These are phyloP conservation scores for Anisodus tanguticus DNA, from an alignment of 257 asterid genomes.

Conservation along the genomic window DNA sequence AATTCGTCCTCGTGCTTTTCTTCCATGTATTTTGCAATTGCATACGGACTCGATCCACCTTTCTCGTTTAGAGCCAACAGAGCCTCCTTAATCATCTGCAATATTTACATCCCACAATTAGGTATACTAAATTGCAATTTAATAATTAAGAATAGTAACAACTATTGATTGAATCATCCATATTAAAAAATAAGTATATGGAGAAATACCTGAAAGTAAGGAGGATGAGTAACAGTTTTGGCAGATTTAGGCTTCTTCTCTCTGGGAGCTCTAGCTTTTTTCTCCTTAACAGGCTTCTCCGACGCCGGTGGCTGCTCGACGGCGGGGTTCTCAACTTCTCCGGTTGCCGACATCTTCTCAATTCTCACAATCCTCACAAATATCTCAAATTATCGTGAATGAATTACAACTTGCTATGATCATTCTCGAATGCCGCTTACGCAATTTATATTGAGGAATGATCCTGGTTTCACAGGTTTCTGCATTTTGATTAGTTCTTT, in stretches of 20 bases:
- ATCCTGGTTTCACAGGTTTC: conserved; percentile 25
- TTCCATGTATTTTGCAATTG: conserved; percentile 74
- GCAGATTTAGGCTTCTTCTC: conserved; percentile 55
- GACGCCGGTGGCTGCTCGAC: conserved; percentile 38
- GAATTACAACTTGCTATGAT: not conserved
- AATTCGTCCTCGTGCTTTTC: conserved; percentile 63
- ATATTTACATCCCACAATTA: not conserved
- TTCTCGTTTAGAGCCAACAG: conserved; percentile 58
- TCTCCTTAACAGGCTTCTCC: conserved; percentile 51
- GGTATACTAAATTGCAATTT: no score
- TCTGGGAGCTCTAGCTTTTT: conserved; percentile 53
- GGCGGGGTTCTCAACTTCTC: conserved; percentile 40
- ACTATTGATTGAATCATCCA: no score
- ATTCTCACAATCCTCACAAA: not conserved
- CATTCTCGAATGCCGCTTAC: not conserved
- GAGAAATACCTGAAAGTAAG: conserved; percentile 61
- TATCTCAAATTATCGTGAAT: not conserved
- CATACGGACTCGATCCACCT: conserved; percentile 73
- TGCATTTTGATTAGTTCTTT: conserved; percentile 49
- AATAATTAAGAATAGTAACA: no score
- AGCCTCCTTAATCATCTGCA: conserved; percentile 81
- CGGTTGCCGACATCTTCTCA: conserved; percentile 49
- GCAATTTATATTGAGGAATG: conserved; percentile 45
- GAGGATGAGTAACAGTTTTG: conserved; percentile 66
- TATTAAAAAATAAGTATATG: no score